phyloP scores from a whole-genome alignment of 495 filamentous ascomycete species.

The Xylaria acuta region DNA sequence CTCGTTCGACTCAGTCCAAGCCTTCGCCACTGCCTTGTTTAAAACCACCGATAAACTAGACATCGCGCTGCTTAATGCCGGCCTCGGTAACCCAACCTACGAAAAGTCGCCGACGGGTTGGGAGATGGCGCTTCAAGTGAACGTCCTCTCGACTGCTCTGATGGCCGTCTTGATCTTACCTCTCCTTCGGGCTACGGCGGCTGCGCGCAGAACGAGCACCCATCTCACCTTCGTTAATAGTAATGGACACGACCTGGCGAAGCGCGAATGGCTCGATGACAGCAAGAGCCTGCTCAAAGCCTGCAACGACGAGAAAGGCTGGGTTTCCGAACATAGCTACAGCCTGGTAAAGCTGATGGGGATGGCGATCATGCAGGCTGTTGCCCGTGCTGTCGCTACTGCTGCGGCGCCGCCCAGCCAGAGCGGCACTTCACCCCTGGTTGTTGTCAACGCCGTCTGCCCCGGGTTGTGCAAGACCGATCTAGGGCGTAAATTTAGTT shows the following conservation, averaged over 20 bases:
- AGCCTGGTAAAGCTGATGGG: constrained; percentile 33
- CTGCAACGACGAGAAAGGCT: constrained; percentile 19
- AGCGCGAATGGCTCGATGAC: background rate
- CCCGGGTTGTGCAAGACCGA: constrained; percentile 41
- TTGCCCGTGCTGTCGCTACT: background rate
- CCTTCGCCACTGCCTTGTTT: too few species aligned
- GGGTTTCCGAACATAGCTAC: constrained; percentile 23
- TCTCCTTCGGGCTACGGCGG: constrained; percentile 29
- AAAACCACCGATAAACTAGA: constrained; percentile 36
- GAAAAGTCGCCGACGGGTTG: constrained; percentile 48
- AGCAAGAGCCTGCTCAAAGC: constrained; percentile 27
- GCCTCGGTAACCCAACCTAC: constrained; percentile 36
- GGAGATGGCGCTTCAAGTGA: constrained; percentile 65
- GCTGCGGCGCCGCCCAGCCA: constrained; percentile 13
- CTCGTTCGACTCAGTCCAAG: constrained; percentile 29
- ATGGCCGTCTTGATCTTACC: constrained; percentile 64
- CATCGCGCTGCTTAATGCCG: constrained; percentile 50
- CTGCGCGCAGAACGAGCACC: constrained; percentile 8
- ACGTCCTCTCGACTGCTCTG: constrained; percentile 63
- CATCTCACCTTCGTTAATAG: constrained; percentile 36
- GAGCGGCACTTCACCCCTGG: too few species aligned
- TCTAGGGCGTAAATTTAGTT: constrained; percentile 30
- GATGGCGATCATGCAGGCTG: constrained; percentile 29
- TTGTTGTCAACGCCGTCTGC: constrained; percentile 41
- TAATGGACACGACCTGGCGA: constrained; percentile 13